Conservation (phyloP, 768 basidiomycete species). For the Naganishia vishniacii region DNA sequence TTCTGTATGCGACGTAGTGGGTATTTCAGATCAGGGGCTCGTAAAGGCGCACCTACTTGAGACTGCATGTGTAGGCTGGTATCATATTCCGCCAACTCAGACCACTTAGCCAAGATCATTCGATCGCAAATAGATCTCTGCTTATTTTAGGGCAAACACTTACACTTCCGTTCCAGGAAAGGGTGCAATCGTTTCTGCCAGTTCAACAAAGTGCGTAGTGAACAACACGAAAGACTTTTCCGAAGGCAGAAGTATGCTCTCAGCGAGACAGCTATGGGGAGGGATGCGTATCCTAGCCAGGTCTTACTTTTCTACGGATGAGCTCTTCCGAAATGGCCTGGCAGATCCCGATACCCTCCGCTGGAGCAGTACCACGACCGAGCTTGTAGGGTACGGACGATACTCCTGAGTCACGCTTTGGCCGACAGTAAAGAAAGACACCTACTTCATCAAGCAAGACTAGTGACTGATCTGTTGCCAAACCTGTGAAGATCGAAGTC, state of each 20-base stretch:
- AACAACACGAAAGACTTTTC: slow-evolving; percentile 51
- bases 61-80: slow-evolving; percentile 74
- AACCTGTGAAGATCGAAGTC: slow-evolving; percentile 49
- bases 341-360: slow-evolving; percentile 58
- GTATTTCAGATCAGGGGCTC: no score
- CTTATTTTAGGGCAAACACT: background rate
- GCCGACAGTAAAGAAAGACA: background rate
- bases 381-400: no score
- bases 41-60: slow-evolving; percentile 53
- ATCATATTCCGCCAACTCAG: background rate
- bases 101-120: slow-evolving; percentile 15
- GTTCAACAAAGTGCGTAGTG: slow-evolving; percentile 84
- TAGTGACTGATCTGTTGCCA: slow-evolving; percentile 62
- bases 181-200: slow-evolving; percentile 66
- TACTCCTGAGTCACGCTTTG: no score
- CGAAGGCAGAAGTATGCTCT: background rate
- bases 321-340: slow-evolving; percentile 51
- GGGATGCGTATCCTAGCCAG: background rate
- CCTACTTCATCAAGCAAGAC: slow-evolving; percentile 73
- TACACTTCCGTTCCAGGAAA: slow-evolving; percentile 78
- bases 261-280: slow-evolving; percentile 65
- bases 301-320: slow-evolving; percentile 63
- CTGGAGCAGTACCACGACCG: slow-evolving; percentile 75
- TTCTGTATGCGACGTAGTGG: slow-evolving; percentile 23
- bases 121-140: no score